These are phyloP conservation scores for Diaporthe sp. DNA, from an alignment of 2,329 filamentous ascomycete species.

Conservation along the genomic window DNA sequence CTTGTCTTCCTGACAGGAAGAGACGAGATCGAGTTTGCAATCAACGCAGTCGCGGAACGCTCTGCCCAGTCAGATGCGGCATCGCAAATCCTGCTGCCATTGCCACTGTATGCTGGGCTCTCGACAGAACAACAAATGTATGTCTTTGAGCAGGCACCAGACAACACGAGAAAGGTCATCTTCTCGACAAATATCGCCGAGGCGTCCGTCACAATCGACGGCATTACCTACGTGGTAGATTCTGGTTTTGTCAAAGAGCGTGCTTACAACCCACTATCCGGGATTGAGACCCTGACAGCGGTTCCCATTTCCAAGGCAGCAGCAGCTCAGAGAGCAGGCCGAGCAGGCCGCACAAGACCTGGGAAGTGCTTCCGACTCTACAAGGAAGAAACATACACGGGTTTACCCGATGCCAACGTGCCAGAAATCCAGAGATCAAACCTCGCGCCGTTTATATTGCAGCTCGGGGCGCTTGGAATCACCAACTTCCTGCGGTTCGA, in stretches of 20 bases:
- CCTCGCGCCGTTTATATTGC: constrained; percentile 87
- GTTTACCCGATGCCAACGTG: constrained; percentile 78
- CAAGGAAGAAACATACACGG: constrained; percentile 79
- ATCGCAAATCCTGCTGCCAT: constrained; percentile 72
- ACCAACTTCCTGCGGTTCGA: constrained; percentile 94
- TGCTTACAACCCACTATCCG: constrained; percentile 85
- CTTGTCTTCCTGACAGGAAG: constrained; percentile 92
- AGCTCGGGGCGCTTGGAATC: constrained; percentile 94
- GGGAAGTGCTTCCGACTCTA: constrained; percentile 97
- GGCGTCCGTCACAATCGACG: constrained; percentile 93
- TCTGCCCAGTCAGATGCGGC: constrained; percentile 72
- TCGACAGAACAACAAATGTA: constrained; percentile 94
- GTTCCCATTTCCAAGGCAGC: constrained; percentile 91
- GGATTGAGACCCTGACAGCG: constrained; percentile 88
- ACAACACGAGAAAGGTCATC: constrained; percentile 90
- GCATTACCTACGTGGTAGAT: constrained; percentile 92
- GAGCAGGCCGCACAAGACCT: constrained; percentile 88
- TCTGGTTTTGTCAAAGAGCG: constrained; percentile 92
- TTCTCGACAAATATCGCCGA: constrained; percentile 97
- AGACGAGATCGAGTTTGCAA: constrained; percentile 88
- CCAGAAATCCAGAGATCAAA: constrained; percentile 96
- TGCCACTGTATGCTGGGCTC: constrained; percentile 91
- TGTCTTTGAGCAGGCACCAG: constrained; percentile 87
- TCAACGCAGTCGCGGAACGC: constrained; percentile 84
- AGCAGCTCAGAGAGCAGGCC: constrained; percentile 90